Percentiles rank a stretch among this genome's conserved stretches.
These are phyloP conservation scores for Populus davidiana DNA, from an alignment of 345 rosid species.

Conservation along the genomic window DNA sequence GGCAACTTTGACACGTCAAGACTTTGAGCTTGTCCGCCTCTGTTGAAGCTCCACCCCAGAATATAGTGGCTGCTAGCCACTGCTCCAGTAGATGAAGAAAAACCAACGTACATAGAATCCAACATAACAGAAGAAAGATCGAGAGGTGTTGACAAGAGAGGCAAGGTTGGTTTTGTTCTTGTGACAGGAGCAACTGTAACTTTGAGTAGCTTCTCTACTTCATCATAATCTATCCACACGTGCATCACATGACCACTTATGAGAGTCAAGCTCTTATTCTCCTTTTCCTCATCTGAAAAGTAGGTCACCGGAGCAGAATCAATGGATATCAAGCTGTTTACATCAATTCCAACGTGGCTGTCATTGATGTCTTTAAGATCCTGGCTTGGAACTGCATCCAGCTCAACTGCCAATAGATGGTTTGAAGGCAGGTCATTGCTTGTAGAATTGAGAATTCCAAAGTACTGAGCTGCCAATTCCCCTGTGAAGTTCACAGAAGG, in stretches of 20 bases:
- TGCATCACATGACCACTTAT: conserved; percentile 17
- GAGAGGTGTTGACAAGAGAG: conserved; percentile 10
- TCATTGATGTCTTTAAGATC: conserved; percentile 7
- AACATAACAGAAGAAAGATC: not conserved
- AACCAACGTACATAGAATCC: conserved; percentile 23
- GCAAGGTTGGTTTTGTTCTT: conserved; percentile 5
- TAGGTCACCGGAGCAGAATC: conserved; percentile 6
- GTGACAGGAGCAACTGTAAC: conserved; percentile 16
- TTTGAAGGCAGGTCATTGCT: not conserved
- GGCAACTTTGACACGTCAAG: conserved; percentile 6
- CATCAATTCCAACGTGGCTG: conserved; percentile 20
- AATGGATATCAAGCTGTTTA: not conserved
- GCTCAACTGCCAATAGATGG: conserved; percentile 21
- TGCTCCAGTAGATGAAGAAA: conserved; percentile 18
- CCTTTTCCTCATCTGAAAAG: not conserved
- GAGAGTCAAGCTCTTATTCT: conserved; percentile 9
- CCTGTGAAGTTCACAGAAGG: conserved; percentile 5
- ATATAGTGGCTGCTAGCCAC: conserved; percentile 16
- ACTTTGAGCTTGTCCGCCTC: conserved; percentile 1
- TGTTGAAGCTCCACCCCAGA: conserved; percentile 26
- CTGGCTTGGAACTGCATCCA: not conserved
- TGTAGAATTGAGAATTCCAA: conserved; percentile 19
- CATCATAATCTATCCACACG: conserved; percentile 19
- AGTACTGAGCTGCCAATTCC: not conserved
- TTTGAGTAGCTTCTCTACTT: conserved; percentile 1